Conservation (phyloP, 169 alveolate genomes). For the Plasmodium reichenowi region DNA sequence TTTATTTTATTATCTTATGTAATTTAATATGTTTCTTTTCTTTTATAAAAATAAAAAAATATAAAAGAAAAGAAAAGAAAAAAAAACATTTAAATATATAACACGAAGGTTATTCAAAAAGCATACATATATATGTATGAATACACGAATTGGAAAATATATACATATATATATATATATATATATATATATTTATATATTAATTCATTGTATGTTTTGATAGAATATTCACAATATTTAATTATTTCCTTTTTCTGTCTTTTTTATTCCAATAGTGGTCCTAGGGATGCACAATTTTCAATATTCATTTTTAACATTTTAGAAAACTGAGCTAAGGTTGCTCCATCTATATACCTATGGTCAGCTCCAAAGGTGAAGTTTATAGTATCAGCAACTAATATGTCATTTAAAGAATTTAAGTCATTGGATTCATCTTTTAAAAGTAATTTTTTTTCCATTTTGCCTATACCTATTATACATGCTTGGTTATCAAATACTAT, state of each 20-base stretch:
- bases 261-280: slow-evolving; percentile 21
- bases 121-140: background rate
- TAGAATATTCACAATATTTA: background rate
- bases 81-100: background rate
- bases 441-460: slow-evolving; percentile 77
- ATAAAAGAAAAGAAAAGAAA: too few relatives aligned
- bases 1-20: too few relatives aligned
- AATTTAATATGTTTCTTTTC: too few relatives aligned
- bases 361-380: slow-evolving; percentile 88
- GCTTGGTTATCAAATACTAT: slow-evolving; percentile 94
- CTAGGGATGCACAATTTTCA: slow-evolving; percentile 25
- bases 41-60: background rate
- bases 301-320: slow-evolving; percentile 30
- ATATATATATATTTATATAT: background rate
- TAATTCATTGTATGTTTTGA: too few relatives aligned
- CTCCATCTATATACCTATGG: slow-evolving; percentile 97
- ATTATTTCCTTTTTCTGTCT: background rate
- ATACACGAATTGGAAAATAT: background rate
- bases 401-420: slow-evolving; percentile 38
- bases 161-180: background rate
- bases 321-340: slow-evolving; percentile 88
- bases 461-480: slow-evolving; percentile 90
- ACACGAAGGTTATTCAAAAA: background rate
- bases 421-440: slow-evolving; percentile 76
- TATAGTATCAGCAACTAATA: slow-evolving; percentile 38